Percentiles rank a stretch among this genome's conserved stretches.
phyloP scores from a whole-genome alignment of 2,329 filamentous ascomycete genomes.

The Sclerotinia trifoliorum region DNA sequence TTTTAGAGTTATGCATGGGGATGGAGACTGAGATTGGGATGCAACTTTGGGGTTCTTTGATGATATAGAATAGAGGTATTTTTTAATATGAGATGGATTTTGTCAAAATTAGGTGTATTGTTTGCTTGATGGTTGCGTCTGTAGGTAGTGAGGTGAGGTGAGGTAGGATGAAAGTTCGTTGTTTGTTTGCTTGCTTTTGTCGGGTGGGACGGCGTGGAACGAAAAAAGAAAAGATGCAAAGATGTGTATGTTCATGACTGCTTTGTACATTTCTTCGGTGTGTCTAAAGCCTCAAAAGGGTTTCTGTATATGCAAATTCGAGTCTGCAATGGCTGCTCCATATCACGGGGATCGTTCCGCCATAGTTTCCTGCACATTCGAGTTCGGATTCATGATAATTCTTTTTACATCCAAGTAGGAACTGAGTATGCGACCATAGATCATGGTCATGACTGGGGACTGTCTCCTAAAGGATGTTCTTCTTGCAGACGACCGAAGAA shows the following conservation, averaged over 20 bases:
- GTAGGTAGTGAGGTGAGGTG: no score
- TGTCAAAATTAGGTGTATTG: not conserved
- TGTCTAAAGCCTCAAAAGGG: no score
- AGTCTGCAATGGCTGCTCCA: not conserved
- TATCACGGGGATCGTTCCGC: not conserved
- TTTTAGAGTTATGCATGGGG: not conserved
- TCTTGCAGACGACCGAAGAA: not conserved
- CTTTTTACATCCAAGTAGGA: no score
- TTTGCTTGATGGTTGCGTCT: not conserved
- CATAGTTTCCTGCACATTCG: not conserved
- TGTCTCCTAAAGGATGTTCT: no score
- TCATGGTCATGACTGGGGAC: not conserved
- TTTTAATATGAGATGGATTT: not conserved
- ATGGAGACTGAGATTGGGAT: not conserved
- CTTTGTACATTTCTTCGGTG: not conserved
- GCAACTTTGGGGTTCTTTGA: not conserved
- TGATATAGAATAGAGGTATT: no score
- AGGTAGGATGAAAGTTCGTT: not conserved
- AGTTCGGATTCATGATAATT: not conserved
- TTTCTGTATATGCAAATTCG: no score
- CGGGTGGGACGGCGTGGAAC: not conserved
- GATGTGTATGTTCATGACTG: not conserved
- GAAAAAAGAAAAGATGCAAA: not conserved
- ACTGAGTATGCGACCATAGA: not conserved
- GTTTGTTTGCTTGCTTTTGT: not conserved